These are phyloP conservation scores for Pseudoturritis turrita DNA, from an alignment of 345 rosid genomes.

Conservation along the genomic window DNA sequence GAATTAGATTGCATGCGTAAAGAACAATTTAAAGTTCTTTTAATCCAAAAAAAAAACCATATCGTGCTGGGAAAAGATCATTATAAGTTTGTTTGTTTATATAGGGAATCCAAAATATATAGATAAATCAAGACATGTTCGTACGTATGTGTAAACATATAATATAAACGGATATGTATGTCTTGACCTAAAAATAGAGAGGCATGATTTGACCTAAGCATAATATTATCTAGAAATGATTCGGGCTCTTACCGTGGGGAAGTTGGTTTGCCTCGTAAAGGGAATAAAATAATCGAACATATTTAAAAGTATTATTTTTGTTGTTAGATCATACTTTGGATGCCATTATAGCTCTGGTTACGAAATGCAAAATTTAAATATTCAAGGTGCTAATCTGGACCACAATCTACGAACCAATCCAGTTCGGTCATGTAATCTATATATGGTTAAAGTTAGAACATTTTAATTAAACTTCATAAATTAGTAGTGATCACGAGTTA, in stretches of 20 bases:
- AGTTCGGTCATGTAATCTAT: not conserved
- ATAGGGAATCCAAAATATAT: not conserved
- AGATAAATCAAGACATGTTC: constrained; percentile 2
- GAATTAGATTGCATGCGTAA: constrained; percentile 4
- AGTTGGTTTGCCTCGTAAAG: constrained; percentile 5
- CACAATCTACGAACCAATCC: constrained; percentile 6
- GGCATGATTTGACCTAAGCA: constrained; percentile 27
- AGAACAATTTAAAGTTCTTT: constrained; percentile 5
- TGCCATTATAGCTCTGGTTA: not conserved
- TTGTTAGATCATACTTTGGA: not conserved
- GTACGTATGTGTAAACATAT: constrained; percentile 7
- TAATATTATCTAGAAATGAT: constrained; percentile 8
- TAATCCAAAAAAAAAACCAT: not conserved
- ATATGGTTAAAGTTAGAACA: not conserved
- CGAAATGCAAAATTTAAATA: not conserved
- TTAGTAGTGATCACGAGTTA: not conserved
- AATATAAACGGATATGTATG: constrained; percentile 5
- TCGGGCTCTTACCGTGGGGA: not conserved
- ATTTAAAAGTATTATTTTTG: not conserved
- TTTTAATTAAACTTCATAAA: not conserved
- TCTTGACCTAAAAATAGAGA: constrained; percentile 9
- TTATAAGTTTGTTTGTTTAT: not conserved
- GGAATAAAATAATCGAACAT: not conserved
- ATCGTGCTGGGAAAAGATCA: not conserved
- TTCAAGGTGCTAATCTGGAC: not conserved